A percentile compares a stretch with the other conserved stretches of the same genome.
Conservation (phyloP, 495 filamentous ascomycete genomes). For the Talaromyces liani region DNA sequence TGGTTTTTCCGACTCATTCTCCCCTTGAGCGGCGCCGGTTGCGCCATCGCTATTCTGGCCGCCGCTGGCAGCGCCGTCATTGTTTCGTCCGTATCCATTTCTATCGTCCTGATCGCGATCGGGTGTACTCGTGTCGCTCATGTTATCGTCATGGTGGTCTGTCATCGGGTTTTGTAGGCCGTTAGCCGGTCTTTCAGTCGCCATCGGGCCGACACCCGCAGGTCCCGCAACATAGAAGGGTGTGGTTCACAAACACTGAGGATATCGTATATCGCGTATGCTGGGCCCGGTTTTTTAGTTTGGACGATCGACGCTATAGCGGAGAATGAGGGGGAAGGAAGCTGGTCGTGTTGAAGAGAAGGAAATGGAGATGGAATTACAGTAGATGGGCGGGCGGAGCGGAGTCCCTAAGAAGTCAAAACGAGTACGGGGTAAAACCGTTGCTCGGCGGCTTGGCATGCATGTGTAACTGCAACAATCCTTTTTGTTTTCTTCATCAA, state of each 20-base stretch:
- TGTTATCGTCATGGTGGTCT: conserved; percentile 32
- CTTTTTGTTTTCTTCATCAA: not conserved
- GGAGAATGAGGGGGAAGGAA: not conserved
- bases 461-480: not conserved
- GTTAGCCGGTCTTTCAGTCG: conserved; percentile 28
- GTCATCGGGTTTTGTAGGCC: conserved; percentile 25
- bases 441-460: not conserved
- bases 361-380: not conserved
- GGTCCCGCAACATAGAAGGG: conserved; percentile 9
- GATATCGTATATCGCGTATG: no score
- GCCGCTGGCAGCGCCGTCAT: not conserved
- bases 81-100: not conserved
- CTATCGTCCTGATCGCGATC: conserved; percentile 22
- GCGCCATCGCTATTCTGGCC: conserved; percentile 45
- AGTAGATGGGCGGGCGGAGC: not conserved
- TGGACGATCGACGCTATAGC: not conserved
- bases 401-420: not conserved
- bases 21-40: conserved; percentile 33
- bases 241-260: conserved; percentile 8
- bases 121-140: conserved; percentile 39
- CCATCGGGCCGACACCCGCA: conserved; percentile 35
- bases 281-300: not conserved
- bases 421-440: not conserved
- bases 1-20: conserved; percentile 33
- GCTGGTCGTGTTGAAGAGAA: not conserved